Conservation (phyloP, 2,329 filamentous ascomycete genomes). For the Ophioceras dolichostomum region DNA sequence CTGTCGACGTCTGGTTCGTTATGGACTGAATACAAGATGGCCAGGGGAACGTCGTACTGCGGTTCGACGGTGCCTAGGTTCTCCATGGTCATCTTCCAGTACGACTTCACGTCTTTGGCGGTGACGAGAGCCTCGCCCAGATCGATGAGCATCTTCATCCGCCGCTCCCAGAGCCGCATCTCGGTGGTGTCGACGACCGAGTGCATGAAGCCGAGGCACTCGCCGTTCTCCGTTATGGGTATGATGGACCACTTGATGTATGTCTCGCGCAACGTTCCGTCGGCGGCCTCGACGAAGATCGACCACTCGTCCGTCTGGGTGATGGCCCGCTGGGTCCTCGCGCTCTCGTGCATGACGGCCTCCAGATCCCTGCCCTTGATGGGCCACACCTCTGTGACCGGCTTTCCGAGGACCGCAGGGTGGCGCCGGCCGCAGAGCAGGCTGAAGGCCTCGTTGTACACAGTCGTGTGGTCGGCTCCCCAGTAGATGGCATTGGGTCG, state of each 20-base stretch:
- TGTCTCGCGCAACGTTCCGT: conserved; percentile 30
- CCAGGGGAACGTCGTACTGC: conserved; percentile 35
- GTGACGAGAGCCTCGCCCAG: conserved; percentile 31
- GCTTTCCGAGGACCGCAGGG: conserved; percentile 48
- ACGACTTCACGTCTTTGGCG: conserved; percentile 29
- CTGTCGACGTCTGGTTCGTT: conserved; percentile 18
- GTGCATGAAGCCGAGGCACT: conserved; percentile 33
- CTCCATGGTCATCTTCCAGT: conserved; percentile 32
- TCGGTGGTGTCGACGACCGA: conserved; percentile 33
- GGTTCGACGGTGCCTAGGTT: conserved; percentile 29
- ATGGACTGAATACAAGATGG: conserved; percentile 36
- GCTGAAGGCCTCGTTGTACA: conserved; percentile 64
- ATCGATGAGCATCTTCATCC: conserved; percentile 35
- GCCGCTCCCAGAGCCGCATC: conserved; percentile 32
- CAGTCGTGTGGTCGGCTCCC: conserved; percentile 45
- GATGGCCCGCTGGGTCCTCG: conserved; percentile 15
- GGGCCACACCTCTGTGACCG: conserved; percentile 45
- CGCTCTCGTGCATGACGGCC: conserved; percentile 22
- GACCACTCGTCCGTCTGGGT: conserved; percentile 29
- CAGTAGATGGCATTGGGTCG: conserved; percentile 46
- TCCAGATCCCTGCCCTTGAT: conserved; percentile 29
- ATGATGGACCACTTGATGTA: conserved; percentile 35
- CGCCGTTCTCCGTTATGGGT: conserved; percentile 28
- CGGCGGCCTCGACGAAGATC: conserved; percentile 29
- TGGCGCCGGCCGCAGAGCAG: conserved; percentile 51